A percentile compares a stretch with the other conserved stretches of the same genome.
Conservation (phyloP, 768 basidiomycete genomes). For the Hygrophorus pudorinus region DNA sequence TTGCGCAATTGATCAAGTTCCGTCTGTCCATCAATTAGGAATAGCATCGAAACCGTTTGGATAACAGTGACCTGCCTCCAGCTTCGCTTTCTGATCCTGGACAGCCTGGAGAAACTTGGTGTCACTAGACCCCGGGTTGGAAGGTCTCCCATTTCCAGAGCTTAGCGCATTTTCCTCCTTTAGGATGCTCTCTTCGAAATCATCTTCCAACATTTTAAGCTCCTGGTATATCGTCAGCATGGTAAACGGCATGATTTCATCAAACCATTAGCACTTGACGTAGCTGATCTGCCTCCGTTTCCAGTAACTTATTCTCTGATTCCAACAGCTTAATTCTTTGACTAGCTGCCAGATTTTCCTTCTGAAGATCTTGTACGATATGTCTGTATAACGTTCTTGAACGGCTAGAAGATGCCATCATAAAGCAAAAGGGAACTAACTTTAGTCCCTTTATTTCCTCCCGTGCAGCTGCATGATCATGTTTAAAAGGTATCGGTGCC, state of each 20-base stretch:
- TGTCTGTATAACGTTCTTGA: slow-evolving; percentile 35
- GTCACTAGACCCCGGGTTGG: slow-evolving; percentile 17
- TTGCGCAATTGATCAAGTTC: slow-evolving; percentile 67
- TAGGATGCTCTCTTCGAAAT: slow-evolving; percentile 50
- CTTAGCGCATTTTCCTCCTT: slow-evolving; percentile 34
- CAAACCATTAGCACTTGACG: slow-evolving; percentile 42
- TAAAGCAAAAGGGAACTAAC: slow-evolving; percentile 25
- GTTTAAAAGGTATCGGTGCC: slow-evolving; percentile 33
- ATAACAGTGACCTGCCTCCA: slow-evolving; percentile 34
- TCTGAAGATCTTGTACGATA: slow-evolving; percentile 81
- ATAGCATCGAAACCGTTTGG: background rate
- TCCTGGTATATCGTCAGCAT: slow-evolving; percentile 34
- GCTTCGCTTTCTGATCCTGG: slow-evolving; percentile 38
- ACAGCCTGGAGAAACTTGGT: slow-evolving; percentile 31
- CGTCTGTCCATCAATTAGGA: slow-evolving; percentile 23
- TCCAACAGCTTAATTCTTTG: slow-evolving; percentile 66
- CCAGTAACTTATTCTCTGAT: slow-evolving; percentile 64
- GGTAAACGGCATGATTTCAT: background rate
- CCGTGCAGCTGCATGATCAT: slow-evolving; percentile 36
- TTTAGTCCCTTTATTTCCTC: slow-evolving; percentile 82
- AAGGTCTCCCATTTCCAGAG: background rate
- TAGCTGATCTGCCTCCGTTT: slow-evolving; percentile 59
- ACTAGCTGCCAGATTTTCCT: slow-evolving; percentile 54
- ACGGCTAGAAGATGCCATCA: background rate
- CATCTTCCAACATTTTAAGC: slow-evolving; percentile 67